Percentiles rank a stretch among this genome's conserved stretches.
Evolutionary conservation across 2,329 filamentous ascomycete genomes (phyloP).

Genomic region (Arachnopeziza araneosa): DNA sequence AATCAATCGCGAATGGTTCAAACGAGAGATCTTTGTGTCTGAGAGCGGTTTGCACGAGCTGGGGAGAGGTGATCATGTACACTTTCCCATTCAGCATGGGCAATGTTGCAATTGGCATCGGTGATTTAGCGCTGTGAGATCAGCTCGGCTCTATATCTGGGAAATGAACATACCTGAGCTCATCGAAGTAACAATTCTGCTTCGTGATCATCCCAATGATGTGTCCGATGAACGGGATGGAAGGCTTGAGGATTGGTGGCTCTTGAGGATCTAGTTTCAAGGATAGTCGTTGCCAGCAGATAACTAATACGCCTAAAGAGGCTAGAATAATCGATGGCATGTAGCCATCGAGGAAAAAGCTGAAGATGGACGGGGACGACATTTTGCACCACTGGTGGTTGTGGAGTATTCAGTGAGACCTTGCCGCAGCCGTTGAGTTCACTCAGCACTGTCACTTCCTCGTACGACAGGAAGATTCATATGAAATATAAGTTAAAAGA

Average conservation of each 20-base stretch:
- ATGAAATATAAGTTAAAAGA: too few relatives aligned
- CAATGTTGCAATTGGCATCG: slow-evolving; percentile 37
- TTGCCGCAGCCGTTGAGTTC: too few relatives aligned
- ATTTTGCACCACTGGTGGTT: neutral
- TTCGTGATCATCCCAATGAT: slow-evolving; percentile 36
- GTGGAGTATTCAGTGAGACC: too few relatives aligned
- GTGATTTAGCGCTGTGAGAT: slow-evolving; percentile 20
- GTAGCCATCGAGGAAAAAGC: slow-evolving; percentile 12
- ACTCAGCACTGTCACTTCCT: too few relatives aligned
- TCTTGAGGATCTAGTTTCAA: slow-evolving; percentile 32
- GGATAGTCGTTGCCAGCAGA: slow-evolving; percentile 13
- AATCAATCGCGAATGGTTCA: slow-evolving; percentile 36
- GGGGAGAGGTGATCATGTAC: slow-evolving; percentile 40
- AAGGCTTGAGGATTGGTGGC: slow-evolving; percentile 37
- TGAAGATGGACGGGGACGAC: slow-evolving; percentile 1
- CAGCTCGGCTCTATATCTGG: neutral
- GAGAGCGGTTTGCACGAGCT: slow-evolving; percentile 35
- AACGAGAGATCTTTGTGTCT: slow-evolving; percentile 38
- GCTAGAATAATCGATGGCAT: slow-evolving; percentile 13
- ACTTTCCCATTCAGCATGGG: slow-evolving; percentile 39
- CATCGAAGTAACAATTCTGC: slow-evolving; percentile 31
- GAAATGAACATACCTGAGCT: slow-evolving; percentile 30
- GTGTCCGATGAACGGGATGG: slow-evolving; percentile 42
- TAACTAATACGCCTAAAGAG: slow-evolving; percentile 4
- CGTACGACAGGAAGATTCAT: too few relatives aligned